A percentile compares a stretch with the other conserved stretches of the same genome.
Conservation (phyloP, 1,139 yeast species). For the Nakaseomyces bracarensis region DNA sequence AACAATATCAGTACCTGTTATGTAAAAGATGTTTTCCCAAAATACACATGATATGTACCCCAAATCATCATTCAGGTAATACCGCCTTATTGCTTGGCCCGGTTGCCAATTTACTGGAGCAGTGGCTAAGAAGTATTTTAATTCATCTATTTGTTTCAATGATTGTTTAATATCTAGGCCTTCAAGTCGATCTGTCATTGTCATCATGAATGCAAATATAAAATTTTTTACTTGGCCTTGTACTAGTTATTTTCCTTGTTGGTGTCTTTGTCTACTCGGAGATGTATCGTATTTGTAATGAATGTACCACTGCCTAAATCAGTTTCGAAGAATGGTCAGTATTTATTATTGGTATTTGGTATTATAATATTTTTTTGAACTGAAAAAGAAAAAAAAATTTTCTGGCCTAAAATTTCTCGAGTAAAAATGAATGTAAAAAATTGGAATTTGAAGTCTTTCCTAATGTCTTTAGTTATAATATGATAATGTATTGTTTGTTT, state of each 20-base stretch:
- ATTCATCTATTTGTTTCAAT: constrained; percentile 46
- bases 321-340: no score
- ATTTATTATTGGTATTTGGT: no score
- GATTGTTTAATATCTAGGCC: constrained; percentile 1
- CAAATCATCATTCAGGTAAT: constrained; percentile 79
- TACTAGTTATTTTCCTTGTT: neutral
- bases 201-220: no score
- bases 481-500: no score
- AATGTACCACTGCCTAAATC: no score
- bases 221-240: no score
- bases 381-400: neutral
- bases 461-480: neutral
- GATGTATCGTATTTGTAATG: no score
- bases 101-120: constrained; percentile 96
- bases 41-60: constrained; percentile 85
- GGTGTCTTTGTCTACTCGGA: no score
- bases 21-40: constrained; percentile 85
- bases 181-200: neutral
- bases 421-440: no score
- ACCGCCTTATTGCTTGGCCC: constrained; percentile 78
- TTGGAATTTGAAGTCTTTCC: neutral
- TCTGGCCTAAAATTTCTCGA: neutral
- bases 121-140: constrained; percentile 77
- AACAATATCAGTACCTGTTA: constrained; percentile 95
- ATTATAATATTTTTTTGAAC: no score